Evolutionary conservation across 305 asterid species (phyloP).

Genomic region (Galium porrigens): DNA sequence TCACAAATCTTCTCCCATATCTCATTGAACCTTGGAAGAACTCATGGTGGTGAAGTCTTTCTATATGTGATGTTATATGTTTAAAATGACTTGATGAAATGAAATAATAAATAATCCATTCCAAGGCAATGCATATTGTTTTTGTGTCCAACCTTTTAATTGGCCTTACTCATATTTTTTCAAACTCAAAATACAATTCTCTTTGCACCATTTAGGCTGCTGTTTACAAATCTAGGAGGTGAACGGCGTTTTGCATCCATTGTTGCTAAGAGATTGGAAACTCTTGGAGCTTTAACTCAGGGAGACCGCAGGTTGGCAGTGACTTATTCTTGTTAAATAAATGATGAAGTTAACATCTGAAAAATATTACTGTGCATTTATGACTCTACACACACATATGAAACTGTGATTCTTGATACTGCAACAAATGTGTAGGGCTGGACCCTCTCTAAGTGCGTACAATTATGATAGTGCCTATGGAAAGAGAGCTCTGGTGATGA

Average conservation of each 20-base stretch:
- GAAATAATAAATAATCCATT: neutral
- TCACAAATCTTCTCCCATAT: neutral
- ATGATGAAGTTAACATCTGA: slow-evolving; percentile 3
- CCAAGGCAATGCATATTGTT: neutral
- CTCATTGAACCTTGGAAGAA: neutral
- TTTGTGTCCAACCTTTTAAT: neutral
- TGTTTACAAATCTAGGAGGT: slow-evolving; percentile 95
- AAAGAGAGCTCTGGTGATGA: slow-evolving; percentile 59
- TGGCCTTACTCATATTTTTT: neutral
- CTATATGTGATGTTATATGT: neutral
- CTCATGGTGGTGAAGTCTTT: neutral
- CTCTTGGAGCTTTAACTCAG: slow-evolving; percentile 96
- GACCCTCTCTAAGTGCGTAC: slow-evolving; percentile 85
- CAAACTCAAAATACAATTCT: neutral
- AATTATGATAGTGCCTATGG: slow-evolving; percentile 85
- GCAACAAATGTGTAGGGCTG: slow-evolving; percentile 52
- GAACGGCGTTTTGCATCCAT: slow-evolving; percentile 95
- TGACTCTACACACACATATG: neutral
- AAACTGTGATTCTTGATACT: slow-evolving; percentile 18
- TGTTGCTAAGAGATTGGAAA: slow-evolving; percentile 91
- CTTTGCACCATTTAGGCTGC: slow-evolving; percentile 36
- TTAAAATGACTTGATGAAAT: neutral
- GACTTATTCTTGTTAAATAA: slow-evolving; percentile 1
- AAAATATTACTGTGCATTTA: neutral
- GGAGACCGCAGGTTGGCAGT: slow-evolving; percentile 82